Evolutionary conservation across 805 yeast species (phyloP).

Genomic region (Nakazawaea sp.): DNA sequence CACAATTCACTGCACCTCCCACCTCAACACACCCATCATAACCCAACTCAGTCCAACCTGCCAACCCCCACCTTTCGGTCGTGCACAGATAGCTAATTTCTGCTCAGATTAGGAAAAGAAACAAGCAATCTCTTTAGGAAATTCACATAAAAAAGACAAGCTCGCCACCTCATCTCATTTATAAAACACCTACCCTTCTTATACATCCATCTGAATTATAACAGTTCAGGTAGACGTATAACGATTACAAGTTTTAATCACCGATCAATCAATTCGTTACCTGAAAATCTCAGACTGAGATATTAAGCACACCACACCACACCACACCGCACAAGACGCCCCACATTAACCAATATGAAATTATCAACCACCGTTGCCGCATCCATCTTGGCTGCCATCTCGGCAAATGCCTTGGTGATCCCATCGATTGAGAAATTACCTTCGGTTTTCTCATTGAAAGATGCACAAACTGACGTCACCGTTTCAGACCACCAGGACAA

Average conservation of each 20-base stretch:
- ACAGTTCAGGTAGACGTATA: background rate
- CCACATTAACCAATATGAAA: slow-evolving; percentile 11
- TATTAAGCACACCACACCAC: no score
- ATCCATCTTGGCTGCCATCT: slow-evolving; percentile 19
- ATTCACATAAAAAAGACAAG: background rate
- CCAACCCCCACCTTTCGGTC: no score
- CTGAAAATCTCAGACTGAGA: no score
- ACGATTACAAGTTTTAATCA: no score
- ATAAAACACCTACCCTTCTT: background rate
- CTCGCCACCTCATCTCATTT: background rate
- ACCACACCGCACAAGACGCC: background rate
- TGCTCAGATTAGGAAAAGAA: no score
- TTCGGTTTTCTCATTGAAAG: slow-evolving; percentile 9
- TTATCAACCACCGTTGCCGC: slow-evolving; percentile 18
- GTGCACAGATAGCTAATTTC: no score
- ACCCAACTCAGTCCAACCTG: no score
- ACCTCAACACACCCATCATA: no score
- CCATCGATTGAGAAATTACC: slow-evolving; percentile 31
- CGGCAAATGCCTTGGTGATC: slow-evolving; percentile 51
- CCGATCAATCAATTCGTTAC: background rate
- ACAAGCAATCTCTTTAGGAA: no score
- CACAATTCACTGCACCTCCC: no score
- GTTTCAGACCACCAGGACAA: slow-evolving; percentile 29
- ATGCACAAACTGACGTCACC: slow-evolving; percentile 21
- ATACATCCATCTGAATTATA: background rate